Conservation (phyloP, 805 yeast species). For the Hyphopichia homilentoma region DNA sequence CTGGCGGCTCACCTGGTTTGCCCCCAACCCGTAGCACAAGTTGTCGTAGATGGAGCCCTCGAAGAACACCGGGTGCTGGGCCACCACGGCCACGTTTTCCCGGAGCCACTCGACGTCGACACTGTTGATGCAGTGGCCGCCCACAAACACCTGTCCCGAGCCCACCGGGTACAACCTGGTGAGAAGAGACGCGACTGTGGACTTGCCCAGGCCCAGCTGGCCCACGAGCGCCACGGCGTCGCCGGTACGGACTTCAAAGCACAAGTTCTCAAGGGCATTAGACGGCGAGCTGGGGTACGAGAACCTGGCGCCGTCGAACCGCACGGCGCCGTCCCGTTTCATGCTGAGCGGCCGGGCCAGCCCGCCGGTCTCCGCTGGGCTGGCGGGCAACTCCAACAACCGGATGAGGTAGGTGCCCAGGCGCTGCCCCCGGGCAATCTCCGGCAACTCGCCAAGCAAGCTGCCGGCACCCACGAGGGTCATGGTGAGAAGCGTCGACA, state of each 20-base stretch:
- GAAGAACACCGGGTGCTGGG: conserved; percentile 70
- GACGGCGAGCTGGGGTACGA: conserved; percentile 30
- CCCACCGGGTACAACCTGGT: conserved; percentile 47
- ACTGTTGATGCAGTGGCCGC: conserved; percentile 43
- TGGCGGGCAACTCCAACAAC: conserved; percentile 32
- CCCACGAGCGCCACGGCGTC: conserved; percentile 72
- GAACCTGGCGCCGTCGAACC: conserved; percentile 47
- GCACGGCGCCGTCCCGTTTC: conserved; percentile 21
- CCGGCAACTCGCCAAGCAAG: conserved; percentile 67
- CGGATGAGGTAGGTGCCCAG: conserved; percentile 53
- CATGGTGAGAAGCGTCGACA: conserved; percentile 69
- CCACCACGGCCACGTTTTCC: conserved; percentile 59
- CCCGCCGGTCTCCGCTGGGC: conserved; percentile 38
- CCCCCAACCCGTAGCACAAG: conserved; percentile 54
- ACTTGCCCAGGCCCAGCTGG: conserved; percentile 88
- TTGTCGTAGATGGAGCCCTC: conserved; percentile 74
- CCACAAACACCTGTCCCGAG: conserved; percentile 39
- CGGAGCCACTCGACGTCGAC: conserved; percentile 51
- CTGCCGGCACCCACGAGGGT: conserved; percentile 63
- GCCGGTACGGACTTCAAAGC: conserved; percentile 39
- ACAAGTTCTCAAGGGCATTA: conserved; percentile 38
- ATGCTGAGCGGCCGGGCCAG: conserved; percentile 17
- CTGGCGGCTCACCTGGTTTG: conserved; percentile 11
- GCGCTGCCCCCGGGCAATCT: conserved; percentile 72
- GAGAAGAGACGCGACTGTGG: conserved; percentile 63